Evolutionary conservation across 139 green algal species (phyloP), one percentile per base, ranked within the genome.

Genomic region (Chlorella sp.): DNA sequence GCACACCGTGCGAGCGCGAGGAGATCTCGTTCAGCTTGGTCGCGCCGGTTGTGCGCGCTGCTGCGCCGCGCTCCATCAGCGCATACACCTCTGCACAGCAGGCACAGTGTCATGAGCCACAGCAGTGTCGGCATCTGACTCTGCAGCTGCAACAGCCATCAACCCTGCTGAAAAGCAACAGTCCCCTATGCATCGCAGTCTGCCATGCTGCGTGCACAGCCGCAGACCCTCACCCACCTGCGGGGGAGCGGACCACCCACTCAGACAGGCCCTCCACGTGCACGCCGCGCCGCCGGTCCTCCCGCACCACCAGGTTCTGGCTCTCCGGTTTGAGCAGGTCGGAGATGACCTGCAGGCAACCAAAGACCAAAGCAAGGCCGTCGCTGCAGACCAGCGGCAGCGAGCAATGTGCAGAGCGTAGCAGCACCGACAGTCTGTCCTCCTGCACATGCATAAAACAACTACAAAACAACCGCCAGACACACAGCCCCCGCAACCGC

Each of bases 11-110:
- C 24, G 91, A 96, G 73, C 95, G 92, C 34, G 88, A 95, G 36
- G 87, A 95, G 28, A 96, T 85, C 88, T 99, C 95, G 88, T 99
- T 99, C 82, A 98, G 92, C 85, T 96, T 96, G 68, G 96, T 99
- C 41, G 96, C 90, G 13, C 96, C 96, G 9, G 93, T 98, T 8
- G 94, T 89, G 13, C 96, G 90, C 90, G 95, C 91, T 56, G 81
- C 69, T 32, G 94, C 94, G 26, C 96, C 96, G 2, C 90, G 81
- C 87, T 94, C 89, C 93, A 99, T 98, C 22, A 99, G 90, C 28
- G 90, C 90, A 73, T 97, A 97, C 24, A 98, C 94, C 84, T 95
- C 88, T 48, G 80, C 48, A 72, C 54, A 4, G 0, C 16, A 40
- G 16, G 58, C 34, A 41, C 26, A 58, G 65, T 20, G 65, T 73